Percentiles rank a stretch among this genome's conserved stretches.
These are phyloP conservation scores for Xerocomellus amylosporus DNA, from an alignment of 768 basidiomycete species.

Conservation along the genomic window DNA sequence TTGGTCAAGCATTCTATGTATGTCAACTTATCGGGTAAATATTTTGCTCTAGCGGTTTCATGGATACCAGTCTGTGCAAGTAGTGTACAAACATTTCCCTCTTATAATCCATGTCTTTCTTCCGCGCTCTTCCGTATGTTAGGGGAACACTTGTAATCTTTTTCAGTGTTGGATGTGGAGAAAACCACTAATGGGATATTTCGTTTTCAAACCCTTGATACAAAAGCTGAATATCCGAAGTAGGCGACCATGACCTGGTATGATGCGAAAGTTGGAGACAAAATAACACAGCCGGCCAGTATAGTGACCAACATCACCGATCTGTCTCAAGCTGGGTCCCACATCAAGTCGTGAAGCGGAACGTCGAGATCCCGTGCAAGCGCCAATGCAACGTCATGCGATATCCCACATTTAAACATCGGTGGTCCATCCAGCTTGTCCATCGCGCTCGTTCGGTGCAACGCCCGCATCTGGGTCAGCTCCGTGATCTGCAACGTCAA, in stretches of 20 bases:
- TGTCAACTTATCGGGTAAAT: background rate
- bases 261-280: too few species aligned
- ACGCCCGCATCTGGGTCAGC: constrained; percentile 58
- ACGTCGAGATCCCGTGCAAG: constrained; percentile 62
- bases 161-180: too few species aligned
- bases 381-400: constrained; percentile 50
- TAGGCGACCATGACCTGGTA: too few species aligned
- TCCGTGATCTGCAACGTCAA: constrained; percentile 54
- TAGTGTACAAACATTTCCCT: too few species aligned
- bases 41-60: background rate
- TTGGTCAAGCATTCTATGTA: too few species aligned
- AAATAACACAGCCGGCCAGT: too few species aligned
- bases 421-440: constrained; percentile 71
- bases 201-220: too few species aligned
- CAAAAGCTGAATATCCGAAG: too few species aligned
- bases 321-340: constrained; percentile 45
- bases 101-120: too few species aligned
- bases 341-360: constrained; percentile 60
- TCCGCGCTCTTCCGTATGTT: too few species aligned
- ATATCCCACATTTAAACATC: constrained; percentile 71
- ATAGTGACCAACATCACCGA: background rate
- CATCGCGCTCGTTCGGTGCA: constrained; percentile 58
- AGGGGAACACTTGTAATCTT: too few species aligned
- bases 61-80: background rate
- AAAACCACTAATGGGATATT: too few species aligned